These are phyloP conservation scores for Pholiota molesta DNA, from an alignment of 768 basidiomycete genomes.

Conservation along the genomic window DNA sequence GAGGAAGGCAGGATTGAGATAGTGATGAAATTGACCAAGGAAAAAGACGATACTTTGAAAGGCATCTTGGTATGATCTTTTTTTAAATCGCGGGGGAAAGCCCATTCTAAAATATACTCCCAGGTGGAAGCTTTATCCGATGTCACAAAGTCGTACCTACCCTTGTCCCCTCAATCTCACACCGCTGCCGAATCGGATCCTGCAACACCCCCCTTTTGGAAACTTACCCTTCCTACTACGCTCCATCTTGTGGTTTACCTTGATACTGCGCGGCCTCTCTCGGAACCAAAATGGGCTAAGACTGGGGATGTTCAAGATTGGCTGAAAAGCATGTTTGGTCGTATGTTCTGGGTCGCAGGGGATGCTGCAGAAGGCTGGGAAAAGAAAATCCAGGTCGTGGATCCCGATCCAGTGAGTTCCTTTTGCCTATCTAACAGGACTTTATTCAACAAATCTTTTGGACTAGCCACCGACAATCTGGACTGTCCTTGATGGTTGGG, in stretches of 20 bases:
- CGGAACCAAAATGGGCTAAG: constrained; percentile 97
- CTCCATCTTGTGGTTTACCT: constrained; percentile 76
- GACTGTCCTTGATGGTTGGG: constrained; percentile 91
- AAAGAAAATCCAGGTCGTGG: constrained; percentile 87
- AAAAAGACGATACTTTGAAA: constrained; percentile 58
- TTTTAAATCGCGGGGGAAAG: not conserved
- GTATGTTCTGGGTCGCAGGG: constrained; percentile 85
- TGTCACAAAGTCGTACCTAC: constrained; percentile 67
- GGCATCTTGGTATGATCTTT: constrained; percentile 66
- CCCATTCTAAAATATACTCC: constrained; percentile 17
- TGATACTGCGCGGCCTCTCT: constrained; percentile 86
- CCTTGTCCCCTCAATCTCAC: constrained; percentile 52
- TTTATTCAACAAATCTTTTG: constrained; percentile 8
- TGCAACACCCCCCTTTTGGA: constrained; percentile 76
- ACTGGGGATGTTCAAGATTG: constrained; percentile 94
- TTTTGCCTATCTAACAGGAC: not conserved
- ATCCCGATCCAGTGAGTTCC: constrained; percentile 89
- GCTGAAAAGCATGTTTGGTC: constrained; percentile 85
- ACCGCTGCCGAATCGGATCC: constrained; percentile 48
- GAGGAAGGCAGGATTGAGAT: constrained; percentile 88
- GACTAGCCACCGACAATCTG: constrained; percentile 87
- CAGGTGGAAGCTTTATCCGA: constrained; percentile 81
- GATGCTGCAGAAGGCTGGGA: constrained; percentile 92
- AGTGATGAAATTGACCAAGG: constrained; percentile 57
- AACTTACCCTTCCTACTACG: constrained; percentile 52